Evolutionary conservation across 768 basidiomycete species (phyloP), one percentile per base, ranked within the genome.

Genomic region (Trametes coccinea): DNA sequence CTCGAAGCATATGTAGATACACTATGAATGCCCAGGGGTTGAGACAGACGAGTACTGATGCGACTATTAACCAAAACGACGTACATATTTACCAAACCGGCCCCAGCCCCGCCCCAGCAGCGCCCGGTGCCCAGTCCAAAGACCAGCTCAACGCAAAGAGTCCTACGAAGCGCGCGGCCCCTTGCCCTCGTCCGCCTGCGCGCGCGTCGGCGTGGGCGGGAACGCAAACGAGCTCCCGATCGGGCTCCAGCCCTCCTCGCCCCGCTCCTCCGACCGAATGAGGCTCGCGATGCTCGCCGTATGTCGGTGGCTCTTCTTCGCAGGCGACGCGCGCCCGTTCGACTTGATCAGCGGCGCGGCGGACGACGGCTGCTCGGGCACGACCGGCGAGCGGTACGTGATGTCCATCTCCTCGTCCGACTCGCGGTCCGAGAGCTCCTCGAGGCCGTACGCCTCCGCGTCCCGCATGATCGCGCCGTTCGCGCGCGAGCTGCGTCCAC

Each of bases 201-300:
- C 65, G 31, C 61, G 47, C 31, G 66, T 61, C 44, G 62, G 75
- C 50, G 74, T 75, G 11, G 80, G 77, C 14, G 84, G 81, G 65
- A 84, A 78, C 34, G 74, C 77, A 63, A 90, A 88, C 52, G 79
- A 77, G 30, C 77, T 79, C 70, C 80, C 67, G 66, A 90, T 86
- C 5, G 89, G 87, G 73, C 89, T 91, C 91, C 90, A 92, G 2
- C 88, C 90, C 66, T 91, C 92, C 69, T 87, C 89, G n/a, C 84
- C 84, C 31, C 89, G 75, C 67, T 93, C 89, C 41, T 91, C 89
- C 4, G 87, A 83, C 8, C 90, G 79, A 56, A 93, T 91, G 61
- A 93, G 74, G 70, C 89, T 92, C 11, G 87, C 90, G 64, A 93
- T 93, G 64, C 88, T 91, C 22, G 92, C 92, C 1, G 91, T 93